These are phyloP conservation scores for Nannochloropsis granulata DNA, from an alignment of 108 stramenopile genomes.

Conservation along the genomic window DNA sequence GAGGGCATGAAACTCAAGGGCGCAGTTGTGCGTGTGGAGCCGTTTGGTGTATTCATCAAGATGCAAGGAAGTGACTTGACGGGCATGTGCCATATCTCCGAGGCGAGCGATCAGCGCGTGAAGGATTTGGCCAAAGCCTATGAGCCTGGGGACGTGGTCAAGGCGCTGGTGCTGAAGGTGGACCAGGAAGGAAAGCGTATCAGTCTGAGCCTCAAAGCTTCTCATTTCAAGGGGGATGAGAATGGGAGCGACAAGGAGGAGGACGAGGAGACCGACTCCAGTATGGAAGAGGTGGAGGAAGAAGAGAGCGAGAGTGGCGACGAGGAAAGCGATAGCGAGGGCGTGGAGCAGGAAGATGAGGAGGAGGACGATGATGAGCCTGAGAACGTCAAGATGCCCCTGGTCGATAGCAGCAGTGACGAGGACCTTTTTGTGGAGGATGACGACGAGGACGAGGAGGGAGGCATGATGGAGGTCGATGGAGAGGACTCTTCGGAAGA, in stretches of 20 bases:
- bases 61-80: slow-evolving; percentile 64
- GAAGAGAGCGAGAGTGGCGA: slow-evolving; percentile 5
- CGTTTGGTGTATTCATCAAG: slow-evolving; percentile 79
- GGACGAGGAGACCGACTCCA: background rate
- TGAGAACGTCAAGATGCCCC: slow-evolving; percentile 1
- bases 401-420: background rate
- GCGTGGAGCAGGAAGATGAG: background rate
- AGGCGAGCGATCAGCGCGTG: slow-evolving; percentile 66
- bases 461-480: background rate
- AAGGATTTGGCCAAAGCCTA: slow-evolving; percentile 58
- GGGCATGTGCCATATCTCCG: slow-evolving; percentile 73
- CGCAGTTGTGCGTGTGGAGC: slow-evolving; percentile 59
- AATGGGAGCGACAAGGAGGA: background rate
- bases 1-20: slow-evolving; percentile 62
- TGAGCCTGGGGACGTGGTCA: slow-evolving; percentile 79
- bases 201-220: slow-evolving; percentile 65
- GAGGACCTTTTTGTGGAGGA: background rate
- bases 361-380: slow-evolving; percentile 1
- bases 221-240: slow-evolving; percentile 53
- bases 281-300: slow-evolving; percentile 7
- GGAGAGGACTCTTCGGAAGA: background rate
- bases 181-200: slow-evolving; percentile 16
- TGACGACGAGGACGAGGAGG: background rate
- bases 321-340: slow-evolving; percentile 39
- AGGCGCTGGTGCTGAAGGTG: slow-evolving; percentile 66